Evolutionary conservation across 2,329 filamentous ascomycete genomes (phyloP).

Genomic region (Alternaria novae-zelandiae): DNA sequence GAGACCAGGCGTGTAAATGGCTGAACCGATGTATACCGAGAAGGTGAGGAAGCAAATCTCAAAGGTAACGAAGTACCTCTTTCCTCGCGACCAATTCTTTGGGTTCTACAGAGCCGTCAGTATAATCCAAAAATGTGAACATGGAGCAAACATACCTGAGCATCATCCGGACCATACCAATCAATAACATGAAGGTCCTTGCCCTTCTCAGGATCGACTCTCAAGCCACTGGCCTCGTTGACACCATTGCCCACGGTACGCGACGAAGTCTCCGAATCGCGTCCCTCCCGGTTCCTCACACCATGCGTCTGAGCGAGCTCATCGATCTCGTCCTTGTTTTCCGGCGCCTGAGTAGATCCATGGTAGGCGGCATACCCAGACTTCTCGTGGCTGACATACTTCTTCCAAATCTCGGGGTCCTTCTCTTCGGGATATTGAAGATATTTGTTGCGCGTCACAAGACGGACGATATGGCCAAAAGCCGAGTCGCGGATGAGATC

Average conservation of each 20-base stretch:
- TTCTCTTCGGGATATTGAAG: constrained; percentile 57
- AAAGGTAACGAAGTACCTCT: constrained; percentile 55
- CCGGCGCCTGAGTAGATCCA: constrained; percentile 48
- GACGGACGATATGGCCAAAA: constrained; percentile 49
- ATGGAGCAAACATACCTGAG: constrained; percentile 30
- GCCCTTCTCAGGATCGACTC: constrained; percentile 60
- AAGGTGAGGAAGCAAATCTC: constrained; percentile 58
- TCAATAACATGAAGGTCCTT: constrained; percentile 57
- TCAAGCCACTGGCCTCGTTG: constrained; percentile 49
- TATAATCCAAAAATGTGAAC: background rate
- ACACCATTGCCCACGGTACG: constrained; percentile 23
- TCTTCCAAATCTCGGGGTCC: constrained; percentile 57
- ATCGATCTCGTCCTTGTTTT: constrained; percentile 35
- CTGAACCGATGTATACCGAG: constrained; percentile 60
- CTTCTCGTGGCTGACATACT: constrained; percentile 58
- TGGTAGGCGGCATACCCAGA: constrained; percentile 57
- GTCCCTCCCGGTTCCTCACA: constrained; percentile 11
- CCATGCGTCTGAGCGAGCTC: constrained; percentile 18
- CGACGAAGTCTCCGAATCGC: constrained; percentile 18
- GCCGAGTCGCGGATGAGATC: constrained; percentile 31
- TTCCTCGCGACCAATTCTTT: constrained; percentile 54
- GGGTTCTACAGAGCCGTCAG: constrained; percentile 47
- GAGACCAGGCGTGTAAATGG: constrained; percentile 56
- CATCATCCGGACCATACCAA: constrained; percentile 59
- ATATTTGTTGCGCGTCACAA: constrained; percentile 46